Base-by-base conservation (phyloP, 805 yeast species). In the Wickerhamiella occidentalis region DNA sequence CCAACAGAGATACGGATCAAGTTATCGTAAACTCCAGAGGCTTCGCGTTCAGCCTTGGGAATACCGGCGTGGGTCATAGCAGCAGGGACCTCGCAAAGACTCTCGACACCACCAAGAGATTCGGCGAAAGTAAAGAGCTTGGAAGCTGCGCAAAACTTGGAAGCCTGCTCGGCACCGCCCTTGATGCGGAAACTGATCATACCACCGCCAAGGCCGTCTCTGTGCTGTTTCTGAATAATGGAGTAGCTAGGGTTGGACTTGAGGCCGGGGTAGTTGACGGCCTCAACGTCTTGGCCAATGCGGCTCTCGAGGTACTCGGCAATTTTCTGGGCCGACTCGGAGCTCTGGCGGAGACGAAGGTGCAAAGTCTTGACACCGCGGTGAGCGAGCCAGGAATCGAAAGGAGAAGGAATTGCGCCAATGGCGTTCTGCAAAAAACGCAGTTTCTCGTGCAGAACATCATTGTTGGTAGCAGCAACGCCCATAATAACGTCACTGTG, bases 401-500 rank as follows among this genome's bases (percentile, higher is more conserved):
- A 86, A 48, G 95, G 85, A 18, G 94, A 83, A 55, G 94, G 94
- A 55, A 85, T 76, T 23, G 94, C 86, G 54, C 95, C 95, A 59
- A 83, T 72, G 55, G 94, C 94, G 60, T 85, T 85, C 68, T 85
- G 94, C 66, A 85, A 73, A 71, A 83, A 85, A 53, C 83, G 73
- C 67, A 80, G 73, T 61, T 72, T 71, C 58, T 79, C 79, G 68
- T 77, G 77, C 59, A 82, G 68, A 46, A 62, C 71, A 50, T 75
- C 79, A 58, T 67, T 65, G 72, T 78, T 82, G 56, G 85, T 77
- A 48, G 83, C 86, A 54, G 83, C 76, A 49, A 83, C 79, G 59
- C 95, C 95, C 71, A 85, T 76, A 47, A 85, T 92, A 19, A 85
- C 94, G 63, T 85, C 95, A 22, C 94, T 83, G 70, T 85, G 95